phyloP scores from a whole-genome alignment of 352 stramenopile species.

The Globisporangium alternatum region DNA sequence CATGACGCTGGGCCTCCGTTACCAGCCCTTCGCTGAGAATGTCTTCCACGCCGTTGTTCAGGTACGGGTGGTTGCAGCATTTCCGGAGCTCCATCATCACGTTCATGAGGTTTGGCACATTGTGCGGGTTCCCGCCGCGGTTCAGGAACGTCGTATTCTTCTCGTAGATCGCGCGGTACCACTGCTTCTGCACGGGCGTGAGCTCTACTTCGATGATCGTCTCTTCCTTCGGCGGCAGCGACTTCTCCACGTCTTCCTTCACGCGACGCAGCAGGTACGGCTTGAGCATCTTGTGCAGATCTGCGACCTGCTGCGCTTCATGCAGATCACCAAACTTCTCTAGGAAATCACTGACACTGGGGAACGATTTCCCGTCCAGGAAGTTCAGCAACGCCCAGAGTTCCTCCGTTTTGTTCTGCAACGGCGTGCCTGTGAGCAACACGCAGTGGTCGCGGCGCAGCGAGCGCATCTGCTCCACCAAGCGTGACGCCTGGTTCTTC shows the following conservation, averaged over 20 bases:
- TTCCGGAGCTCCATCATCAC: slow-evolving; percentile 92
- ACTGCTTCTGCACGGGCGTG: slow-evolving; percentile 89
- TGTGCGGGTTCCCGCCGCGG: slow-evolving; percentile 72
- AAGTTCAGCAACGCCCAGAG: slow-evolving; percentile 99
- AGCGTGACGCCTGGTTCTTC: slow-evolving; percentile 84
- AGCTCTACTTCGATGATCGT: slow-evolving; percentile 91
- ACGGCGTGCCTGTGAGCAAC: slow-evolving; percentile 80
- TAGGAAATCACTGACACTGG: slow-evolving; percentile 92
- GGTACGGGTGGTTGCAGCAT: slow-evolving; percentile 90
- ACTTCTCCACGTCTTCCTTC: slow-evolving; percentile 91
- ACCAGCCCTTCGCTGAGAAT: slow-evolving; percentile 78
- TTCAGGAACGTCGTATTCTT: slow-evolving; percentile 92
- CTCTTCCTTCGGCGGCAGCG: slow-evolving; percentile 85
- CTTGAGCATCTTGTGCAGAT: slow-evolving; percentile 90
- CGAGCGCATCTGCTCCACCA: slow-evolving; percentile 85
- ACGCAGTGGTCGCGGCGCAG: slow-evolving; percentile 81
- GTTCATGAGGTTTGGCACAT: slow-evolving; percentile 90
- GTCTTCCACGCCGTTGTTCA: slow-evolving; percentile 93
- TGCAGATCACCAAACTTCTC: slow-evolving; percentile 89
- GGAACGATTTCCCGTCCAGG: slow-evolving; percentile 93
- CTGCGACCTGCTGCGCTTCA: slow-evolving; percentile 84
- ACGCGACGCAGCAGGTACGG: slow-evolving; percentile 86
- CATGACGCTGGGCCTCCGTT: slow-evolving; percentile 74
- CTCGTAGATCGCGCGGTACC: slow-evolving; percentile 95
- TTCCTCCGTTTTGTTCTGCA: slow-evolving; percentile 99